These are phyloP conservation scores for Gonapodya prolifera DNA, from an alignment of 192 early-diverging fungal genomes.

Conservation along the genomic window DNA sequence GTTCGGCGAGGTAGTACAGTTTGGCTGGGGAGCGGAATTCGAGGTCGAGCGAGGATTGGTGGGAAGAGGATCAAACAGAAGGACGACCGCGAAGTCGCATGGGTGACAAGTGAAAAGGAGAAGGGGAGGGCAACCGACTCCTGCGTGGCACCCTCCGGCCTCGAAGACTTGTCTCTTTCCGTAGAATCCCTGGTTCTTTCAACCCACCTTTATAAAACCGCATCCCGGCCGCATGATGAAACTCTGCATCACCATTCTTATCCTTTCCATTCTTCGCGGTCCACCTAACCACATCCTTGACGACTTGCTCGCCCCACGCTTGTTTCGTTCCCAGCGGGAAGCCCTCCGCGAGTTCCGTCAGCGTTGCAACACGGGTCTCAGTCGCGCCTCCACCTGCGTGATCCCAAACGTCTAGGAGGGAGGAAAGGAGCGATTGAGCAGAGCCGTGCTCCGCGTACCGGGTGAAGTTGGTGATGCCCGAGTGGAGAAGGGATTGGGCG, in stretches of 20 bases:
- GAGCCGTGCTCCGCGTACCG: conserved; percentile 53
- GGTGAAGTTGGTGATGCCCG: conserved; percentile 64
- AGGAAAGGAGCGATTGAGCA: neutral
- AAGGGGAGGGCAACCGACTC: too few relatives aligned
- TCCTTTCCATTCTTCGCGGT: neutral
- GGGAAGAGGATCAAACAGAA: conserved; percentile 25
- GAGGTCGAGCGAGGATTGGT: too few relatives aligned
- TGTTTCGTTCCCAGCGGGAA: conserved; percentile 45
- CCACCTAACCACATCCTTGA: neutral
- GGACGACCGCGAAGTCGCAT: conserved; percentile 16
- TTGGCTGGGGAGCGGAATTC: conserved; percentile 44
- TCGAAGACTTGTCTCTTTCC: neutral
- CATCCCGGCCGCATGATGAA: conserved; percentile 62
- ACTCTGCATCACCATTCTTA: conserved; percentile 39
- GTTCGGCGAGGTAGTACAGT: conserved; percentile 67
- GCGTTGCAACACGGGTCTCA: conserved; percentile 9
- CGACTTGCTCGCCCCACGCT: conserved; percentile 14
- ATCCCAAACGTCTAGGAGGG: neutral
- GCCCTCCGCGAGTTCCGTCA: conserved; percentile 10
- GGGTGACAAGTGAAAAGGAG: too few relatives aligned
- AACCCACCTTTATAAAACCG: conserved; percentile 50
- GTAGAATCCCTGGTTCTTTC: neutral
- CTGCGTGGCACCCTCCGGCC: too few relatives aligned
- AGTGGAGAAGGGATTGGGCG: conserved; percentile 65
- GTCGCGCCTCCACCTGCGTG: conserved; percentile 4